These are phyloP conservation scores for Chalaropsis thielavioides DNA, from an alignment of 2,329 filamentous ascomycete genomes.

Conservation along the genomic window DNA sequence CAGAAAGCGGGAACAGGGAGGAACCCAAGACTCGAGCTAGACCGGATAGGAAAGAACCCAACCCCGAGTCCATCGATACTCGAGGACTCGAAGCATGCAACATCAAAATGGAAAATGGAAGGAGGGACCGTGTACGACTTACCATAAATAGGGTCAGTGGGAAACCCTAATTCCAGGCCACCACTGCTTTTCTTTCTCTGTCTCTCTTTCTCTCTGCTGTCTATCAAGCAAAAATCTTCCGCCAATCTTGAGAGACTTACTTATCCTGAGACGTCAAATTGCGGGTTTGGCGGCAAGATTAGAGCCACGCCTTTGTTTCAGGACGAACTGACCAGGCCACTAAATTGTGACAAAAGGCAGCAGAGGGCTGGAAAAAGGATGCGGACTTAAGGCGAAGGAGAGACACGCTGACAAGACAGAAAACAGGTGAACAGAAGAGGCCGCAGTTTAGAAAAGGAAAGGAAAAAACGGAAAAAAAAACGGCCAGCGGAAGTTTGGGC, in stretches of 20 bases:
- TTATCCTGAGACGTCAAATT: background rate
- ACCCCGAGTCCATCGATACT: background rate
- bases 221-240: background rate
- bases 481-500: background rate
- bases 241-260: background rate
- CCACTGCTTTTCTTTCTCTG: background rate
- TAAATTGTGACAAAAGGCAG: background rate
- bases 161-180: background rate
- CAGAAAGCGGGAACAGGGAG: background rate
- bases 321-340: background rate
- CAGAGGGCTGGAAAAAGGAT: background rate
- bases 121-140: slow-evolving; percentile 2
- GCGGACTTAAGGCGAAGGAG: too few relatives aligned
- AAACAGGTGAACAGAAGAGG: background rate
- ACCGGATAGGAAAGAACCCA: background rate
- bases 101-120: background rate
- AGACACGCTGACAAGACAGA: too few relatives aligned
- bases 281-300: background rate
- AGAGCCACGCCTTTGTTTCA: slow-evolving; percentile 3
- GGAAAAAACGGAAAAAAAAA: background rate
- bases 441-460: too few relatives aligned
- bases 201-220: background rate
- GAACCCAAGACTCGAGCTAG: background rate
- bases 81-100: background rate
- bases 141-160: background rate